phyloP scores from a whole-genome alignment of 228 moss, liverwort and hornwort species.

The Sphagnum fallax region DNA sequence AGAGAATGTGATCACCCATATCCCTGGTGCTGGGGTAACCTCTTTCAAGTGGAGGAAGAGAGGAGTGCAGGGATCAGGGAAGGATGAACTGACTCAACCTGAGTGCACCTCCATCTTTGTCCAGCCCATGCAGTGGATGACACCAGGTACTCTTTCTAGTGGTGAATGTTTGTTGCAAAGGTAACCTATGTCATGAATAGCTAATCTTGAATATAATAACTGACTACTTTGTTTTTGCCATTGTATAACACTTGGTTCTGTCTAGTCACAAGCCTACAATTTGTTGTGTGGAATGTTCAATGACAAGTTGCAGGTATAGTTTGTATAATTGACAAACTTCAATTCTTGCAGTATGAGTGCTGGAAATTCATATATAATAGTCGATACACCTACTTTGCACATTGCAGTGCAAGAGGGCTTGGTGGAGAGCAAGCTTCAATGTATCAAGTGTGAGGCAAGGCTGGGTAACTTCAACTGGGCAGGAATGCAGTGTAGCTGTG shows the following conservation, averaged over 20 bases:
- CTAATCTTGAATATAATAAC: too few relatives aligned
- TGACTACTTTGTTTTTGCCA: too few relatives aligned
- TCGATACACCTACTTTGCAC: neutral
- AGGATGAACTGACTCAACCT: constrained; percentile 72
- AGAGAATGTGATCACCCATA: constrained; percentile 84
- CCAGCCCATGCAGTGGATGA: constrained; percentile 99
- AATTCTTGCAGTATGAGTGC: too few relatives aligned
- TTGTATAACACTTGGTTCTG: too few relatives aligned
- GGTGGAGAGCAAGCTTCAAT: constrained; percentile 84
- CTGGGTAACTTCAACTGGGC: constrained; percentile 98
- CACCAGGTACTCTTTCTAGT: constrained; percentile 39
- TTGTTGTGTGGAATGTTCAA: too few relatives aligned
- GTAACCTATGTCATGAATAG: neutral
- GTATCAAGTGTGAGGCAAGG: constrained; percentile 79
- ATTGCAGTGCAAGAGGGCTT: constrained; percentile 62
- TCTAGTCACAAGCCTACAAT: too few relatives aligned
- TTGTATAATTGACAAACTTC: too few relatives aligned
- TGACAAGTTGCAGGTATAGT: too few relatives aligned
- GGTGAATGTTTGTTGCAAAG: neutral
- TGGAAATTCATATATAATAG: too few relatives aligned
- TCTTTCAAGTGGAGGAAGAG: constrained; percentile 76
- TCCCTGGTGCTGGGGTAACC: constrained; percentile 61
- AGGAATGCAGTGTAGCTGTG: constrained; percentile 99
- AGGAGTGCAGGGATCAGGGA: constrained; percentile 63
- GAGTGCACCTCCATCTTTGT: constrained; percentile 93